Evolutionary conservation across 169 alveolate species (phyloP).

Genomic region (Cryptosporidium andersoni): DNA sequence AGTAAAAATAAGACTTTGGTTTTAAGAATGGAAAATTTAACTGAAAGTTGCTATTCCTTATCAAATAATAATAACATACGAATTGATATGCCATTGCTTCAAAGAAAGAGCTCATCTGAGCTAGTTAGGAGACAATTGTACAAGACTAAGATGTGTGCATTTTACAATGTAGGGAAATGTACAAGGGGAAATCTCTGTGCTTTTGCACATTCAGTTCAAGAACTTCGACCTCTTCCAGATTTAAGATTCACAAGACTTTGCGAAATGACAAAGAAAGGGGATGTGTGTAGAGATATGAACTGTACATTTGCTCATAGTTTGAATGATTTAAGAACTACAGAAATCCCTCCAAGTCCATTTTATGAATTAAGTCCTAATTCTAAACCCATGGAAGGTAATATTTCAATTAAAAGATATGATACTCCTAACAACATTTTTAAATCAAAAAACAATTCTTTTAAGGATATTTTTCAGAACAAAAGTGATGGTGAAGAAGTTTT

Average conservation of each 20-base stretch:
- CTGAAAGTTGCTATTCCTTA: conserved; percentile 31
- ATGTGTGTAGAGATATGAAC: conserved; percentile 55
- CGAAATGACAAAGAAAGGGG: conserved; percentile 70
- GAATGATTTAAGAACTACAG: conserved; percentile 58
- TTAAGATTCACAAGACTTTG: conserved; percentile 69
- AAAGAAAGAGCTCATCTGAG: conserved; percentile 61
- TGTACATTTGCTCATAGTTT: conserved; percentile 68
- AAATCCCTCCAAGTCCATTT: conserved; percentile 62
- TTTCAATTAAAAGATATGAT: conserved; percentile 13
- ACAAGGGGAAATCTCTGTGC: conserved; percentile 72
- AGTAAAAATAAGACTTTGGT: no score
- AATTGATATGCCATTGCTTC: conserved; percentile 13
- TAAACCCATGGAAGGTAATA: conserved; percentile 18
- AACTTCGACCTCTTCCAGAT: conserved; percentile 69
- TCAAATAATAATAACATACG: conserved; percentile 10
- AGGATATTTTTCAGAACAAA: conserved; percentile 20
- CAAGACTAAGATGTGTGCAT: conserved; percentile 72
- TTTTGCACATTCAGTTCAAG: conserved; percentile 71
- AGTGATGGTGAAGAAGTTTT: conserved; percentile 56
- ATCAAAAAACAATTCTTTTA: conserved; percentile 4
- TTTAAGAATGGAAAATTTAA: conserved; percentile 48
- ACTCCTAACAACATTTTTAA: conserved; percentile 18
- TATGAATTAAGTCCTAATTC: conserved; percentile 17
- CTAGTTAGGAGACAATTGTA: conserved; percentile 63
- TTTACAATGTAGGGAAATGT: conserved; percentile 69